These are phyloP conservation scores for Syncephalastrum racemosum DNA, from an alignment of 371 early-diverging fungal species.

Conservation along the genomic window DNA sequence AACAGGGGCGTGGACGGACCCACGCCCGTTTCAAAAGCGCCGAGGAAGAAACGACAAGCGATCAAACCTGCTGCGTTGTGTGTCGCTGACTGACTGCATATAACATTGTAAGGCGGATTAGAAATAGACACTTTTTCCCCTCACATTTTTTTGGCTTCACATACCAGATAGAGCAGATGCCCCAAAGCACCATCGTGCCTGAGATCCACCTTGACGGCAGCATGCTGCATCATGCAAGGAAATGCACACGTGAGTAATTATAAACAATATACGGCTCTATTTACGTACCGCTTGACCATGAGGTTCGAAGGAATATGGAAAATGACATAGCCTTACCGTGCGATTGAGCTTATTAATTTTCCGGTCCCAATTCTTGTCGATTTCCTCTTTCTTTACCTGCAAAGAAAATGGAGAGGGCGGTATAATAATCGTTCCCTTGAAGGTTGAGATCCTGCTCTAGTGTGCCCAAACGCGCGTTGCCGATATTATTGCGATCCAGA, in stretches of 20 bases:
- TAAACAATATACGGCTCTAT: neutral
- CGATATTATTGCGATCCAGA: constrained; percentile 47
- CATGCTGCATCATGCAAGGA: constrained; percentile 9
- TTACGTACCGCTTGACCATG: constrained; percentile 24
- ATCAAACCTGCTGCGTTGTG: constrained; percentile 49
- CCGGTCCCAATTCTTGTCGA: too few relatives aligned
- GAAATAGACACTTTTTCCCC: neutral
- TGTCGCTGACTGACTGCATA: constrained; percentile 50
- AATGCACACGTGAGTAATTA: neutral
- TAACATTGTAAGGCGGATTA: neutral
- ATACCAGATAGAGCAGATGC: constrained; percentile 42
- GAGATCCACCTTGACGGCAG: constrained; percentile 39
- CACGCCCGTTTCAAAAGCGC: constrained; percentile 47
- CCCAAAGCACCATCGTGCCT: constrained; percentile 42
- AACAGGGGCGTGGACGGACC: constrained; percentile 37
- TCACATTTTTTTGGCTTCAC: neutral
- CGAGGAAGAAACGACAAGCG: constrained; percentile 62
- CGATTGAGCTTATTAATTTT: neutral
- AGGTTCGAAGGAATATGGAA: constrained; percentile 29
- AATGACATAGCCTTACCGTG: constrained; percentile 23
- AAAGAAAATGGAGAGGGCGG: constrained; percentile 42
- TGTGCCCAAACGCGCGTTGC: constrained; percentile 42
- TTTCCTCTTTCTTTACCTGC: constrained; percentile 21
- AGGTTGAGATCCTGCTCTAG: constrained; percentile 38
- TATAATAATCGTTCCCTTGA: constrained; percentile 40